Base-by-base conservation (phyloP, 352 stramenopile species). In the Lagenidium sp. region DNA sequence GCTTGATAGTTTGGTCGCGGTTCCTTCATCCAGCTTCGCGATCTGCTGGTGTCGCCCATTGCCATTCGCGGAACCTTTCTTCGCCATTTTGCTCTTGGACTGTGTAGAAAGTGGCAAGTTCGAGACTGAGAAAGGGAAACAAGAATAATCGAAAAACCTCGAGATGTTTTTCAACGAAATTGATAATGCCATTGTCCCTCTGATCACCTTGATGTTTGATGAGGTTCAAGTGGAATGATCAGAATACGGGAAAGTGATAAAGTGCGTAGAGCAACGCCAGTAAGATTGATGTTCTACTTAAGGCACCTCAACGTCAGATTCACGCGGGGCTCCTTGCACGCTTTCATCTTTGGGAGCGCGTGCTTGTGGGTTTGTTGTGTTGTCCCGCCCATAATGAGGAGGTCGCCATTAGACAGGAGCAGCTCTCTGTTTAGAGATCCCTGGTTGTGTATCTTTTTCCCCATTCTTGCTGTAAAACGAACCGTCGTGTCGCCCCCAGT, bases 291-390 rank as follows among this genome's bases (percentile, higher is more conserved):
- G n/a, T n/a, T n/a, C n/a, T 32, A 8, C 28, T 60, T 47, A 47
- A 78, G 79, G 44, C 59, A 82, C 10, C 68, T 65, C 32, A 82
- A 46, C 1, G 68, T 82, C 41, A 82, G 28, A 41, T 63, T 77
- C 26, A 82, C 65, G 6, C 66, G 63, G 13, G 51, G 52, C 10
- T 66, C 55, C 7, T 23, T 36, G 41, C 69, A 82, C 36, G 37
- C 28, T 28, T 68, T 63, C 69, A 76, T 80, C 48, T 84, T 94
- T 6, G 81, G 81, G 22, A 90, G 57, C 50, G 77, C 75, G 29
- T 94, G 81, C 31, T 86, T 87, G 65, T 85, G 74, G 12, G 75
- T 85, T 41, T 57, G 46, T 50, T 94, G 81, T 19, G 69, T 85
- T 11, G 62, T 76, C 21, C 81, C 81, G 38, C 81, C 81, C 81